Conservation (phyloP, 805 yeast species). For the Cyberlindnera misumaiensis region DNA sequence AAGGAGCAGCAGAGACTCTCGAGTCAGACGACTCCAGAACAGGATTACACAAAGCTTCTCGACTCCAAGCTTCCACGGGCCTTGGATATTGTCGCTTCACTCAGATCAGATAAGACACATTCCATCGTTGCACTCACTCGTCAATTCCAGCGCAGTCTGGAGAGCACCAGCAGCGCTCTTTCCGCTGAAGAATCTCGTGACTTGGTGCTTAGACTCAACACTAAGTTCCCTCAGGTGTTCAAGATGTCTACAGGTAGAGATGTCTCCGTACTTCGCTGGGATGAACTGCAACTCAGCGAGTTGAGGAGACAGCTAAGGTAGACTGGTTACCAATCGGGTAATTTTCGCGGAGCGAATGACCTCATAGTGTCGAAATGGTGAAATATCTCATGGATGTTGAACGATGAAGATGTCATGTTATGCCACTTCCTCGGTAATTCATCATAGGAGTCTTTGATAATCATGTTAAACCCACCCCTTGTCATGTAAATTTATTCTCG, state of each 20-base stretch:
- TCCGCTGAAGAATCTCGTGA: conserved; percentile 18
- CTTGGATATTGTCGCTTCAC: conserved; percentile 24
- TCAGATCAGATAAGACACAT: conserved; percentile 20
- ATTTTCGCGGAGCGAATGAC: not conserved
- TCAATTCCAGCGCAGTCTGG: conserved; percentile 14
- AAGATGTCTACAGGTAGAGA: conserved; percentile 10
- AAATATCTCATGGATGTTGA: too few species aligned
- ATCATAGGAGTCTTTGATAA: too few species aligned
- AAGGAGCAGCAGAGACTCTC: conserved; percentile 26
- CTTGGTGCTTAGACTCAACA: conserved; percentile 10
- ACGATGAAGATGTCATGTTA: too few species aligned
- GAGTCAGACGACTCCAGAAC: conserved; percentile 18
- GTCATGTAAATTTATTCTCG: too few species aligned
- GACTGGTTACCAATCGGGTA: not conserved
- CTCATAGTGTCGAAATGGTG: too few species aligned
- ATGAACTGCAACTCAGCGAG: conserved; percentile 15
- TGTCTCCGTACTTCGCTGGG: conserved; percentile 18
- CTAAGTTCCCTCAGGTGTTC: conserved; percentile 18
- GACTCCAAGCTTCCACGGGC: conserved; percentile 25
- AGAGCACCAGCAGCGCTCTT: conserved; percentile 9
- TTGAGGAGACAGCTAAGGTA: conserved; percentile 5
- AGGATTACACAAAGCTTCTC: conserved; percentile 19
- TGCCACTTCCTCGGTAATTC: too few species aligned
- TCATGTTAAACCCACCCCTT: too few species aligned
- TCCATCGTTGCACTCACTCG: conserved; percentile 15